Evolutionary conservation across 1,284 basidiomycete genomes (phyloP), one percentile per base, ranked within the genome.

Genomic region (Pseudomicrostroma phylloplanum): DNA sequence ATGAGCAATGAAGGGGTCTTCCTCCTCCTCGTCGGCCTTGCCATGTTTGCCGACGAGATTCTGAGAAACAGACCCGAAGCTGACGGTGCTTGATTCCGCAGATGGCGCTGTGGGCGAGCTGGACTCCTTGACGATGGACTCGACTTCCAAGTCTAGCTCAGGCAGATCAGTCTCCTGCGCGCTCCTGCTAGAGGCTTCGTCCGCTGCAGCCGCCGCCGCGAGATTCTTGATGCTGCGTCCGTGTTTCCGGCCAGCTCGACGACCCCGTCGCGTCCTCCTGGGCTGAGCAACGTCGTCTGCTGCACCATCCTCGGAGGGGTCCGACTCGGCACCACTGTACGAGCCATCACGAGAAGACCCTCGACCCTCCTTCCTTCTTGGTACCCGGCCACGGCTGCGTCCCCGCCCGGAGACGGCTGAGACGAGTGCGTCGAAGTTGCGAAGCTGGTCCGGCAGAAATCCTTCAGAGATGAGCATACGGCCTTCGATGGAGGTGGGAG

Each of bases 1-100:
- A 25, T 54, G 51, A 25, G 51, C 51, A 7, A 54, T 54, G 51
- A 54, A 54, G 26, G 51, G 51, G 13, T 54, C 51, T 23, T 54
- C 51, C 51, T 54, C 51, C 13, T 25, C 51, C 6, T 54, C 21
- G 13, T 26, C 51, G 7, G 51, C 51, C 15, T 48, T 3, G 43
- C 6, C 43, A 6, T 13, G 43, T 4, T 36, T 36, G 4, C 9
- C 9, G 43, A 21, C 43, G 43, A 48, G 43, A 17, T 48, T 21
- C 43, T 48, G 43, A 13, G 26, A 15, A 6, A 19, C 51, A 6
- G 51, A 15, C 2, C 51, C 51, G 26, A 54, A 54, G 51, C 51
- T 54, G 3, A 17, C 25, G 4, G 26, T 54, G 6, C 21, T 21
- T 19, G 51, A 2, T 36, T 36, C 30, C 4, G 30, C 30, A 36